Evolutionary conservation across 768 basidiomycete genomes (phyloP).

Genomic region (Russula brevipes): DNA sequence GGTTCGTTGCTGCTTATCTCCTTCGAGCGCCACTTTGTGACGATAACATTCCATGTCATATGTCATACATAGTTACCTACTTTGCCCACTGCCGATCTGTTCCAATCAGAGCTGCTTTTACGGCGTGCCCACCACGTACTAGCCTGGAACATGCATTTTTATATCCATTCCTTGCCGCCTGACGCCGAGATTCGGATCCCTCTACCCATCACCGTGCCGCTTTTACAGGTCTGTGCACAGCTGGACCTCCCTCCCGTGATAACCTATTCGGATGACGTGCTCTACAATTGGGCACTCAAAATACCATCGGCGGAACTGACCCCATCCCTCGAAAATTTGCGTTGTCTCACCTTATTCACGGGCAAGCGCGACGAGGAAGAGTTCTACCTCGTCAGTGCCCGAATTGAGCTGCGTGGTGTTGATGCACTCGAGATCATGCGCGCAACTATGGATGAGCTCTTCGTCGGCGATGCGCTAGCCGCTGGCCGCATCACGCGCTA

Average conservation of each 20-base stretch:
- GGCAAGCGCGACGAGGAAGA: conserved; percentile 73
- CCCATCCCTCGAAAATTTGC: conserved; percentile 53
- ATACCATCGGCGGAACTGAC: conserved; percentile 28
- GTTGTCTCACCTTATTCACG: conserved; percentile 68
- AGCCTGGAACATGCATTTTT: conserved; percentile 52
- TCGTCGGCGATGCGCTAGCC: conserved; percentile 56
- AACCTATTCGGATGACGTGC: conserved; percentile 87
- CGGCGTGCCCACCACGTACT: conserved; percentile 53
- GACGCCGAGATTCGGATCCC: conserved; percentile 55
- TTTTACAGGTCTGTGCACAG: conserved; percentile 60
- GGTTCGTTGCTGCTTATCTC: conserved; percentile 30
- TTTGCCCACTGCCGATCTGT: conserved; percentile 35
- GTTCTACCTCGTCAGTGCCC: conserved; percentile 82
- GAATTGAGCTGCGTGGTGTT: conserved; percentile 82
- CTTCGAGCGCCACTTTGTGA: not conserved
- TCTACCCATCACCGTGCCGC: conserved; percentile 62
- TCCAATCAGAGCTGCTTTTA: conserved; percentile 41
- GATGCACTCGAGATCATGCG: conserved; percentile 84
- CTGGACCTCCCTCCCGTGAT: conserved; percentile 82
- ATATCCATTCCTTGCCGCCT: conserved; percentile 42
- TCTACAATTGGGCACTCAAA: conserved; percentile 70
- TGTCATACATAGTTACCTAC: conserved; percentile 36
- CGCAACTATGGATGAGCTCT: conserved; percentile 79
- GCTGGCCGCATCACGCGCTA: conserved; percentile 50
- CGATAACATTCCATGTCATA: not conserved